Evolutionary conservation across 257 asterid genomes (phyloP), one percentile per base, ranked within the genome.

Genomic region (Nicotiana obtusifolia): DNA sequence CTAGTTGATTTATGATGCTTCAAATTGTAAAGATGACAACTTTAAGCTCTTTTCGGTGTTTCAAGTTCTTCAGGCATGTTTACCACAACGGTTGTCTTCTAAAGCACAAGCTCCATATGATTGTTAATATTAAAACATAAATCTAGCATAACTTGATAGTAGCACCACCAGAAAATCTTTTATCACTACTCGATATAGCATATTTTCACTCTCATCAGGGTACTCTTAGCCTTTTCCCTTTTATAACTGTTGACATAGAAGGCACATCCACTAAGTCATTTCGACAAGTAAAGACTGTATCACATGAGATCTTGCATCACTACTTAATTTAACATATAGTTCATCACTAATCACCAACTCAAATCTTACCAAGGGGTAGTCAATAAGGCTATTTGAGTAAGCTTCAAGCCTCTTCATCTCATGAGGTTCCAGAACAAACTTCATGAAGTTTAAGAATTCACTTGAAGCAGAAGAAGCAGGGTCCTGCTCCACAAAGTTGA

Each of bases 341-440:
- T 20, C 47, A 54, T 44, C 26, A 54, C 14, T 26, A 81, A 81
- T 76, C 35, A 65, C 16, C 54, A 75, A 30, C 56, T 54, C 49
- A 62, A 83, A 68, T 28, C 86, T 78, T 90, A 95, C 99, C 97
- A 84, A 87, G 81, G 75, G 92, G 78, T 88, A 87, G 77, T 92
- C 92, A 76, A 80, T 91, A 76, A 88, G 95, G 85, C 90, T 94
- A 80, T 87, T 93, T 77, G 95, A 84, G 83, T 90, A 96, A 76
- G 97, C 95, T 89, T 93, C 98, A 83, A 96, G 87, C 47, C 90
- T 90, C 85, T 80, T 83, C 97, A 94, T 87, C 78, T 88, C 92
- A 83, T 89, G 77, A 47, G 94, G 88, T 19, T 92, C 57, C 53
- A 92, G 71, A 80, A 88, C 81, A 84, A 84, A 91, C 64, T 85